Evolutionary conservation across 2,329 filamentous ascomycete species (phyloP), one percentile per base, ranked within the genome.

Genomic region (Aspergillus felis): DNA sequence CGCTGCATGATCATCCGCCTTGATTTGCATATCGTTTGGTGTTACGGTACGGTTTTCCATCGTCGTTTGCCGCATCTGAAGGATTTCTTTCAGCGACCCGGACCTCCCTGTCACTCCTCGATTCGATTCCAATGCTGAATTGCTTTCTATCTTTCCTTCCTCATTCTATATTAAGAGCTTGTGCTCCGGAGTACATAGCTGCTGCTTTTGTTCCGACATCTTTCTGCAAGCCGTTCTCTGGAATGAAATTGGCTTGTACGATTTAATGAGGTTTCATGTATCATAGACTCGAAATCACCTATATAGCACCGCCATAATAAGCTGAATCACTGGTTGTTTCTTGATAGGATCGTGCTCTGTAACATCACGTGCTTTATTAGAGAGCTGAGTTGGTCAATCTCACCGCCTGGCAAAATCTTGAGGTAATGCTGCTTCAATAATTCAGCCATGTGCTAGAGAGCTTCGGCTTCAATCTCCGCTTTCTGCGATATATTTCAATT

Each of bases 131-230:
- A 12, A 48, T 47, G 28, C 14, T 59, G 38, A 42, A 53, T 48
- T 42, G 57, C 25, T 57, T 49, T 60, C 48, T 41, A 7, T 29
- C 53, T 66, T 64, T 53, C 48, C 59, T 68, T 69, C 61, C 62
- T 68, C 55, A 55, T 66, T 60, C 55, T 48, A 62, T 67, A 63
- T 66, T 64, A 50, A 48, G 53, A 54, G 35, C 50, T 57, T 58
- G 61, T 68, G 59, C 64, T 66, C 65, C 58, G 62, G 66, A 64
- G 66, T 66, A 64, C 50, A 55, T n/a, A 49, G 54, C 62, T 25
- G 6, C 22, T 47, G 44, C 54, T 60, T 61, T 60, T 61, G 44
- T 46, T 61, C 59, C 59, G 52, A 20, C 51, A 58, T 53, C 51
- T 62, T 62, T 63, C 51, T 14, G 22, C 32, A 22, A 52, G 32